Conservation (phyloP, 805 yeast species). For the Starmerella etchellsii region DNA sequence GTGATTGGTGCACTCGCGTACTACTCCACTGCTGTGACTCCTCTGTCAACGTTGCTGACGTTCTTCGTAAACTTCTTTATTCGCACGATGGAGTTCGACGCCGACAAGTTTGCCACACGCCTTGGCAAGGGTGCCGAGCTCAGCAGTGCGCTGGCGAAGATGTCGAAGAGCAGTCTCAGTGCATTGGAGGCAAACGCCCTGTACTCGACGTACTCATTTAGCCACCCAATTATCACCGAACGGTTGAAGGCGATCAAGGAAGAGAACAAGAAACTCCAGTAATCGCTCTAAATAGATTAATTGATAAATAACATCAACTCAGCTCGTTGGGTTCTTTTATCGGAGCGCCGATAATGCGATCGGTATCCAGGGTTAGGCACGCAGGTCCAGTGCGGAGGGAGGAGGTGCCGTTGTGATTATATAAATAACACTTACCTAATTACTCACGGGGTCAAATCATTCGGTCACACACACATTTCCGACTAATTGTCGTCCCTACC, state of each 20-base stretch:
- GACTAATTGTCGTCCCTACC: no score
- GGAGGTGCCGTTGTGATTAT: no score
- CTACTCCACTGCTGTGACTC: constrained; percentile 66
- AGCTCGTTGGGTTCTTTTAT: no score
- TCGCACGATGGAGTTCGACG: constrained; percentile 85
- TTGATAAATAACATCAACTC: no score
- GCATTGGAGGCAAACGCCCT: constrained; percentile 84
- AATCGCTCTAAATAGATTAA: no score
- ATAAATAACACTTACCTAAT: no score
- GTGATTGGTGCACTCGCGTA: constrained; percentile 67
- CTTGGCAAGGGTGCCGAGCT: constrained; percentile 61
- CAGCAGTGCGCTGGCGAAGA: constrained; percentile 55
- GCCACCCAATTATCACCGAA: constrained; percentile 87
- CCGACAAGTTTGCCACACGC: constrained; percentile 72
- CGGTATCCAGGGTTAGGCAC: no score
- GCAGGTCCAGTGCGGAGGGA: no score
- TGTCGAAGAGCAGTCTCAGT: constrained; percentile 70
- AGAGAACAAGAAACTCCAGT: neutral
- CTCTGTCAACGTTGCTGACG: constrained; percentile 55
- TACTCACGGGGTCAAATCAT: no score
- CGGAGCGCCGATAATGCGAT: no score
- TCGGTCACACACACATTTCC: no score
- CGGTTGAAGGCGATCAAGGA: constrained; percentile 59
- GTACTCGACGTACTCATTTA: constrained; percentile 75
- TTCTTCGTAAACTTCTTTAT: constrained; percentile 58